A percentile compares a stretch with the other conserved stretches of the same genome.
Evolutionary conservation across 495 filamentous ascomycete genomes (phyloP).

Genomic region (Neurospora cerealis): DNA sequence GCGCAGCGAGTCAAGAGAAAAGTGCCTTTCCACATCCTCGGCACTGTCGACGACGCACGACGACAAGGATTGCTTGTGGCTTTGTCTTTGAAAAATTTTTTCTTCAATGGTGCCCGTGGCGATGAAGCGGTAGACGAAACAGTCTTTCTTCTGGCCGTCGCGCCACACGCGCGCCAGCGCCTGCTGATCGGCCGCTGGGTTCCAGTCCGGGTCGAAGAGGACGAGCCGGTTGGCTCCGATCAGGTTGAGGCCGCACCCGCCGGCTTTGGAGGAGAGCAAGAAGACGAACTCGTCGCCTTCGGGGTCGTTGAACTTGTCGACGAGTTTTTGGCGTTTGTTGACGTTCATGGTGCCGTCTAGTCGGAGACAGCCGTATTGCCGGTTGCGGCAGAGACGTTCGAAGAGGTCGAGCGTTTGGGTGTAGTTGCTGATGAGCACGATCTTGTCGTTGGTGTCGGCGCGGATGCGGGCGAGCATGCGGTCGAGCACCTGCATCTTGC

Average conservation of each 20-base stretch:
- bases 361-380: conserved; percentile 75
- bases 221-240: conserved; percentile 96
- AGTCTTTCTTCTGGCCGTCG: conserved; percentile 98
- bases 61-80: conserved; percentile 93
- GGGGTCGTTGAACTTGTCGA: conserved; percentile 97
- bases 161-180: conserved; percentile 96
- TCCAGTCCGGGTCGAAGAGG: conserved; percentile 99
- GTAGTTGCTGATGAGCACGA: conserved; percentile 97
- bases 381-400: conserved; percentile 75
- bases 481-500: conserved; percentile 97
- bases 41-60: conserved; percentile 96
- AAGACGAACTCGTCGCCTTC: conserved; percentile 89
- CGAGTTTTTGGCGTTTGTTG: conserved; percentile 90
- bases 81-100: conserved; percentile 98
- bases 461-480: conserved; percentile 97
- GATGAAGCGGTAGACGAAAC: conserved; percentile 98
- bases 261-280: conserved; percentile 89
- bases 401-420: conserved; percentile 95
- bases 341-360: conserved; percentile 97
- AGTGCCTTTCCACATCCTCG: conserved; percentile 95
- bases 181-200: conserved; percentile 96
- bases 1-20: conserved; percentile 75
- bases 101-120: conserved; percentile 97
- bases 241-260: conserved; percentile 92
- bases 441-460: conserved; percentile 96